These are phyloP conservation scores for Malus domestica DNA, from an alignment of 306 rosid species.

Conservation along the genomic window DNA sequence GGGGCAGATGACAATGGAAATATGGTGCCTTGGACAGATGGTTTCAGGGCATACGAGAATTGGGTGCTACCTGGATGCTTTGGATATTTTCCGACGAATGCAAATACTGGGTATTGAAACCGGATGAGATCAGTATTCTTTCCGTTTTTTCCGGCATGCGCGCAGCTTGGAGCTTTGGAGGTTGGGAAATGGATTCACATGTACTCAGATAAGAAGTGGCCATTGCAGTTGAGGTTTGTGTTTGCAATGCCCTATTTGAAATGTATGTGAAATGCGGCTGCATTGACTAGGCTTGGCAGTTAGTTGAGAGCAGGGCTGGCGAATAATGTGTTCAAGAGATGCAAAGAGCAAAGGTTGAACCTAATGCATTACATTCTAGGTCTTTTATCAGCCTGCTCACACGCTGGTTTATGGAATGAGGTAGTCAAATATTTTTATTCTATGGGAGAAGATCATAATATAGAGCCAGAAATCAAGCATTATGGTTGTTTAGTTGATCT, in stretches of 20 bases:
- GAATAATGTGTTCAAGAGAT: constrained; percentile 59
- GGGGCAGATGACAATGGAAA: constrained; percentile 56
- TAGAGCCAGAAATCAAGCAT: constrained; percentile 58
- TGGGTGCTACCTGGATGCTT: constrained; percentile 51
- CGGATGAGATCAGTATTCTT: constrained; percentile 67
- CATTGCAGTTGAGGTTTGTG: constrained; percentile 22
- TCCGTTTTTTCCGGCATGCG: constrained; percentile 69
- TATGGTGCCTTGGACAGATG: constrained; percentile 79
- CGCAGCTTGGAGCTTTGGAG: constrained; percentile 75
- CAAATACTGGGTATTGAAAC: constrained; percentile 54
- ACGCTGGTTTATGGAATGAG: constrained; percentile 61
- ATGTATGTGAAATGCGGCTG: constrained; percentile 82
- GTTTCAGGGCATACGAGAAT: constrained; percentile 56
- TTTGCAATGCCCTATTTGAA: constrained; percentile 69
- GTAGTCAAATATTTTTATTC: constrained; percentile 56
- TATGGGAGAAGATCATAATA: constrained; percentile 31
- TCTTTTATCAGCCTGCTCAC: constrained; percentile 66
- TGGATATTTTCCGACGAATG: constrained; percentile 60
- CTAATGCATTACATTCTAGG: constrained; percentile 66
- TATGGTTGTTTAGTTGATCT: constrained; percentile 85
- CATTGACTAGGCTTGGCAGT: constrained; percentile 43
- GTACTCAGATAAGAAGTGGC: constrained; percentile 40
- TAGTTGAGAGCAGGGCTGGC: constrained; percentile 69
- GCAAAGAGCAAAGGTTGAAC: constrained; percentile 37
- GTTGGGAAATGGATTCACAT: constrained; percentile 80